Evolutionary conservation across 163 green algal genomes (phyloP).

Genomic region (Coccomyxa subellipsoidea): DNA sequence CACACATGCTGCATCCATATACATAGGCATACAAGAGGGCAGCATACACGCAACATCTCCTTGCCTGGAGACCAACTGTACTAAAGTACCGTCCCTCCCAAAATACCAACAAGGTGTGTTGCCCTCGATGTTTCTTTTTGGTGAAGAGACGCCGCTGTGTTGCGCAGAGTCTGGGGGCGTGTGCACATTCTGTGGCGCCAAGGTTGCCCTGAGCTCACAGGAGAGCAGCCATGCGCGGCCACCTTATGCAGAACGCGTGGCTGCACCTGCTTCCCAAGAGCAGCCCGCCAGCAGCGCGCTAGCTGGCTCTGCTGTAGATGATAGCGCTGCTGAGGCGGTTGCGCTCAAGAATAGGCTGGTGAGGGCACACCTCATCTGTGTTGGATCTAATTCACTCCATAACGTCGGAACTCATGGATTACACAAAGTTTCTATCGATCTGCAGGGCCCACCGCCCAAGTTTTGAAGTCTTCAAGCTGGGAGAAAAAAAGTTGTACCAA

Average conservation of each 20-base stretch:
- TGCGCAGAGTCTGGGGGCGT: slow-evolving; percentile 35
- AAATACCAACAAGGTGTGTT: too few species aligned
- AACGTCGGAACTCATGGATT: too few species aligned
- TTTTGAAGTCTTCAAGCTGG: not conserved
- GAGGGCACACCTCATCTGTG: not conserved
- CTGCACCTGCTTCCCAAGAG: not conserved
- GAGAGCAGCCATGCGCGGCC: slow-evolving; percentile 19
- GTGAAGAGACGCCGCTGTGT: not conserved
- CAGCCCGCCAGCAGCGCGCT: not conserved
- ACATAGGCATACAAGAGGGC: too few species aligned
- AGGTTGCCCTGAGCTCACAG: slow-evolving; percentile 36
- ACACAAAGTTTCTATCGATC: too few species aligned
- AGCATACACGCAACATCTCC: too few species aligned
- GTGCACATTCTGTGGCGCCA: slow-evolving; percentile 47
- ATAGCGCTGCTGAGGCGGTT: slow-evolving; percentile 46
- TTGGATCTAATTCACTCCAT: too few species aligned
- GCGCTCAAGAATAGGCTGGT: slow-evolving; percentile 83
- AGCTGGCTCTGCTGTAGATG: not conserved
- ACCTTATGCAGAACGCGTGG: not conserved
- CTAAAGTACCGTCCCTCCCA: too few species aligned
- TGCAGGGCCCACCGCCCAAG: not conserved
- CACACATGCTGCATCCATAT: not conserved
- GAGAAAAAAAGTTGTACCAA: not conserved
- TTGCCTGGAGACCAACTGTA: too few species aligned
- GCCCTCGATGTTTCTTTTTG: not conserved